A percentile compares a stretch with the other conserved stretches of the same genome.
Conservation (phyloP, 306 rosid species). For the Acacia crassicarpa region DNA sequence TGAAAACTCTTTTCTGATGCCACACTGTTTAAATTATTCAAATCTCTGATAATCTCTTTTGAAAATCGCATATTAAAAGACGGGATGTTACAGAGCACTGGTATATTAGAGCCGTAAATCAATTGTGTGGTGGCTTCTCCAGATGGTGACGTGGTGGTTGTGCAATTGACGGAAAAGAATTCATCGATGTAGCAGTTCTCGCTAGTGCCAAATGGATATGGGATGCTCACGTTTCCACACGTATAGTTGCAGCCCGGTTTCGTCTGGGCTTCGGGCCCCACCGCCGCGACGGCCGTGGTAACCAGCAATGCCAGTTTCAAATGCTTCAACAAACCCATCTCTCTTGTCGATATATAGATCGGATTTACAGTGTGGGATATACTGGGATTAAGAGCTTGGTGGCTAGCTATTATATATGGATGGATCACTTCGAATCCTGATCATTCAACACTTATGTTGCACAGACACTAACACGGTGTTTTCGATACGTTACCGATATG, state of each 20-base stretch:
- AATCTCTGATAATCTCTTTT: too few relatives aligned
- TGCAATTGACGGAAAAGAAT: background rate
- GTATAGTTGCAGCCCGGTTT: background rate
- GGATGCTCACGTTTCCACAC: background rate
- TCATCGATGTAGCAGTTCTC: background rate
- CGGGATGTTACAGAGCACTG: too few relatives aligned
- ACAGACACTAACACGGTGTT: too few relatives aligned
- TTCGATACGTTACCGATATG: too few relatives aligned
- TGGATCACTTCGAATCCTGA: too few relatives aligned
- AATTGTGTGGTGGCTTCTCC: background rate
- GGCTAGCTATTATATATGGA: too few relatives aligned
- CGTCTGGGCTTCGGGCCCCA: background rate
- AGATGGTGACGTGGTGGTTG: background rate
- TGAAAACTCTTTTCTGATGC: too few relatives aligned
- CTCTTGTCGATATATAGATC: background rate
- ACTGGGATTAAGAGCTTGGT: background rate
- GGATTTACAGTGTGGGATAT: too few relatives aligned
- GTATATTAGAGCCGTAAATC: too few relatives aligned
- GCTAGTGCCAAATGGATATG: conserved; percentile 19
- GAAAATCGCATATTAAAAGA: too few relatives aligned
- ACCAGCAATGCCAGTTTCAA: background rate
- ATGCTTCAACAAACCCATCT: background rate
- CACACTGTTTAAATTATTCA: too few relatives aligned
- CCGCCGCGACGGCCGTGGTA: background rate
- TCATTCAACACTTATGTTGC: too few relatives aligned